Base-by-base conservation (phyloP, 306 rosid genomes). In the Fagus crenata region DNA sequence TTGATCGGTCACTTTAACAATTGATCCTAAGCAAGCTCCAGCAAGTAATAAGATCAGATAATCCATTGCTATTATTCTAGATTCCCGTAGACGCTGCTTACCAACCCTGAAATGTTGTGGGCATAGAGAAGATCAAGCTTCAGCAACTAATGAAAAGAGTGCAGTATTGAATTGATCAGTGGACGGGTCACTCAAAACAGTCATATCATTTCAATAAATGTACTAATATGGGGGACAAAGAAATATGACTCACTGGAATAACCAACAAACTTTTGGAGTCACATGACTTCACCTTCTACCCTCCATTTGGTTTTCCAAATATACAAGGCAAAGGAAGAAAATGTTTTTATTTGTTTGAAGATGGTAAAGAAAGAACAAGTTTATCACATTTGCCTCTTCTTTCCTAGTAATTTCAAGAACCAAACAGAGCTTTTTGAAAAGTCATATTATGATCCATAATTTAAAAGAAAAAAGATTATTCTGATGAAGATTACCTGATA, bases 11-110 rank as follows among this genome's bases (percentile, higher is more conserved):
- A 81, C 49, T 73, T 88, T 87, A 12, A 96, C 77, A 74, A 92
- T 86, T 22, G 91, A 86, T 86, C 99, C 99, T 86, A 92, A 88
- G 90, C 98, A 91, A 65, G 97, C 99, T 81, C 98, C 99, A 36
- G 97, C 99, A 53, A 95, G 97, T 61, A 95, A 87, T 77, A 95
- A 83, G 82, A 92, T 95, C 75, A 95, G 82, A 82, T 95, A 95
- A 86, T 95, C 98, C 56, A 92, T 89, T 54, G 95, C 92, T 80
- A 91, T 93, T 49, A 86, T 87, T 79, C 86, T 88, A 67, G 98
- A 90, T 85, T 95, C 99, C 82, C 98, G 84, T 37, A 91, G 85
- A 76, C 97, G 85, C 85, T 95, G 98, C 90, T 92, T 95, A 78
- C 89, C 89, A 75, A 73, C 89, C 84, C 99, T 95, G 87, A 75